Evolutionary conservation across 495 filamentous ascomycete genomes (phyloP).

Genomic region (Alectoria sarmentosa): DNA sequence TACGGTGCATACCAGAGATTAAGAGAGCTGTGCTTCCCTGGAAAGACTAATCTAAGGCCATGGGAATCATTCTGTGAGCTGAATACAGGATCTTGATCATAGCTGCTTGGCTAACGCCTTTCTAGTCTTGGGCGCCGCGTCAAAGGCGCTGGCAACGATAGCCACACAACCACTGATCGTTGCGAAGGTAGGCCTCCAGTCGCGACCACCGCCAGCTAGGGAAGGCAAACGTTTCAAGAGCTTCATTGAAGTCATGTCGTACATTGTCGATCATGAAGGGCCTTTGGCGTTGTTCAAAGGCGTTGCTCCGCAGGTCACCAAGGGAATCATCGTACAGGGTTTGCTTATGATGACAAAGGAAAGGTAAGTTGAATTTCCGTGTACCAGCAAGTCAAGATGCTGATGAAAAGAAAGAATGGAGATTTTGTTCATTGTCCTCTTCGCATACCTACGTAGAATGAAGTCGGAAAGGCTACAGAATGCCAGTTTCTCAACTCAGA

Average conservation of each 20-base stretch:
- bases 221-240: conserved; percentile 91
- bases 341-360: conserved; percentile 99
- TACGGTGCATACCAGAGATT: conserved; percentile 95
- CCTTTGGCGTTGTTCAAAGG: conserved; percentile 83
- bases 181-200: conserved; percentile 94
- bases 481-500: no score
- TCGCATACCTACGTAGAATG: conserved; percentile 68
- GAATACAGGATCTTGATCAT: not conserved
- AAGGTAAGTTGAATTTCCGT: conserved; percentile 49
- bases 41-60: conserved; percentile 67
- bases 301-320: conserved; percentile 87
- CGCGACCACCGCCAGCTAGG: conserved; percentile 74
- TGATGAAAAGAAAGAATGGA: conserved; percentile 61
- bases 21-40: conserved; percentile 69
- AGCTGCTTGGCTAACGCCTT: conserved; percentile 7
- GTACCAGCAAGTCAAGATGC: conserved; percentile 26
- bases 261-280: conserved; percentile 86
- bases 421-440: conserved; percentile 78
- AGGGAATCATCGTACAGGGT: conserved; percentile 90
- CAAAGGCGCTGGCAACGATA: conserved; percentile 88
- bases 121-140: conserved; percentile 82
- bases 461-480: conserved; percentile 61
- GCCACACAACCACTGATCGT: conserved; percentile 95
- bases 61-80: conserved; percentile 87
- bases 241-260: conserved; percentile 91